Evolutionary conservation across 2,329 filamentous ascomycete species (phyloP).

Genomic region (Gnomoniopsis sp.): DNA sequence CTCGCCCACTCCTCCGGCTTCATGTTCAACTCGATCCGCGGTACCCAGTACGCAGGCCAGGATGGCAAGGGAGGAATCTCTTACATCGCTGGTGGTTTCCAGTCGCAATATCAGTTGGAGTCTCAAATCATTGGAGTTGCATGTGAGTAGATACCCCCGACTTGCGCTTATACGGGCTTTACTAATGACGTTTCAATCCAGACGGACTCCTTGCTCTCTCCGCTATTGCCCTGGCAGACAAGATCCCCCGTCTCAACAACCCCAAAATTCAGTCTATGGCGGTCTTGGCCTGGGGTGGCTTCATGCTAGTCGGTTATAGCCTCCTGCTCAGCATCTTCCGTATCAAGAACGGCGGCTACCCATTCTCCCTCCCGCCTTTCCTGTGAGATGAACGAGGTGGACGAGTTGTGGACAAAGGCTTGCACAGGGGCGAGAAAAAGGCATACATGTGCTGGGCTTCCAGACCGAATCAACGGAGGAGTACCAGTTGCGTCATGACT

Average conservation of each 20-base stretch:
- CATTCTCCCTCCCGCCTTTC: conserved; percentile 91
- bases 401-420: not conserved
- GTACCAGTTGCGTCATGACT: not conserved
- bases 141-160: conserved; percentile 54
- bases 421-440: not conserved
- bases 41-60: conserved; percentile 85
- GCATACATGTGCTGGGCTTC: not conserved
- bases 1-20: conserved; percentile 93
- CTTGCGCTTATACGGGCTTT: not conserved
- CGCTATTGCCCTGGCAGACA: conserved; percentile 84
- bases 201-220: conserved; percentile 79
- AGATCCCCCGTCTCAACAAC: conserved; percentile 85
- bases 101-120: conserved; percentile 90
- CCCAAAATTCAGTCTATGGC: conserved; percentile 74
- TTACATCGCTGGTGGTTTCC: conserved; percentile 90
- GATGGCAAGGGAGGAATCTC: conserved; percentile 81
- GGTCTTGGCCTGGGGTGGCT: conserved; percentile 72
- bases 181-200: conserved; percentile 24
- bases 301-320: conserved; percentile 84
- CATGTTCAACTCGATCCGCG: conserved; percentile 99
- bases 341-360: conserved; percentile 91
- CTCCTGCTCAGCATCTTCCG: conserved; percentile 93
- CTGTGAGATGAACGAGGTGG: conserved; percentile 35
- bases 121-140: conserved; percentile 92
- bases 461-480: not conserved